Conservation (phyloP, 1,284 basidiomycete species). For the Cystobasidiaceae sp. region DNA sequence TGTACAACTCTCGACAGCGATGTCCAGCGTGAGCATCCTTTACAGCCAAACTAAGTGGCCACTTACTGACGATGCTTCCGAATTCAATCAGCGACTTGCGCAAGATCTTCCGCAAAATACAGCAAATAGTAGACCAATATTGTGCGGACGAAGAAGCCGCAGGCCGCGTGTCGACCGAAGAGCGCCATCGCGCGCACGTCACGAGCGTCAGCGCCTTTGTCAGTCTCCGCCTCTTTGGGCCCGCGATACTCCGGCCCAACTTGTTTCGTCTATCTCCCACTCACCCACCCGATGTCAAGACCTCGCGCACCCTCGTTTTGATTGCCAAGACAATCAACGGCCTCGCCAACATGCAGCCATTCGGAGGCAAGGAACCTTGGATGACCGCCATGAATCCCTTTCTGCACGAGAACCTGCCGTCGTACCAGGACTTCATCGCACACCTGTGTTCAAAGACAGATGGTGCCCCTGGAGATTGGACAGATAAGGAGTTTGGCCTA, state of each 20-base stretch:
- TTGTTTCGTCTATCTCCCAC: constrained; percentile 39
- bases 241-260: constrained; percentile 42
- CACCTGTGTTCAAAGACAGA: constrained; percentile 34
- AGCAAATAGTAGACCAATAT: constrained; percentile 62
- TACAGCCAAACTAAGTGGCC: neutral
- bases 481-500: constrained; percentile 36
- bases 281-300: constrained; percentile 35
- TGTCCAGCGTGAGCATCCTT: constrained; percentile 62
- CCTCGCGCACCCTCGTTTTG: constrained; percentile 41
- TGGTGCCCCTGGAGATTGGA: constrained; percentile 39
- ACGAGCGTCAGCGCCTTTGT: constrained; percentile 5
- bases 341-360: constrained; percentile 41
- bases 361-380: constrained; percentile 45
- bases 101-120: constrained; percentile 63
- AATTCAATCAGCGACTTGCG: constrained; percentile 61
- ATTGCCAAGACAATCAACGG: constrained; percentile 43
- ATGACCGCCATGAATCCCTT: constrained; percentile 45
- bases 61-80: neutral
- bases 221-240: constrained; percentile 30
- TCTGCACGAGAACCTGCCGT: constrained; percentile 38
- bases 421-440: constrained; percentile 41
- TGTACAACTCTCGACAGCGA: constrained; percentile 63
- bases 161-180: constrained; percentile 41
- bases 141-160: constrained; percentile 49
- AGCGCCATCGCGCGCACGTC: constrained; percentile 53